phyloP scores from a whole-genome alignment of 106 monocot species.

The Gastrodia elata region DNA sequence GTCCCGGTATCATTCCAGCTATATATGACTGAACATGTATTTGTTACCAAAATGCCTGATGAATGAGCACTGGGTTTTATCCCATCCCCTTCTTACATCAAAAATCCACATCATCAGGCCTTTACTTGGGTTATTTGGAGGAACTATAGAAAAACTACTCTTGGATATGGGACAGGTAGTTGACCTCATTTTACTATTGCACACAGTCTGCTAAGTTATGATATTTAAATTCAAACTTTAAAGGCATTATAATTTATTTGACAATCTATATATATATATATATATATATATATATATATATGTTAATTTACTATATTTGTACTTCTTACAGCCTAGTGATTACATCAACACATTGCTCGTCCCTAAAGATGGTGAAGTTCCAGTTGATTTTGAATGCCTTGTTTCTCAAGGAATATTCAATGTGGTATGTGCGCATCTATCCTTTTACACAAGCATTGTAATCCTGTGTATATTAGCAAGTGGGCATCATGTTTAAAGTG shows the following conservation, averaged over 20 bases:
- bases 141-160: too few relatives aligned
- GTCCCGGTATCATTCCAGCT: too few relatives aligned
- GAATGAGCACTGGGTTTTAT: neutral
- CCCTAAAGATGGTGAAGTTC: constrained; percentile 60
- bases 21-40: too few relatives aligned
- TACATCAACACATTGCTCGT: constrained; percentile 86
- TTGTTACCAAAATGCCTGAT: too few relatives aligned
- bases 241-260: neutral
- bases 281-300: neutral
- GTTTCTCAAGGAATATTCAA: constrained; percentile 59
- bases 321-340: constrained; percentile 40
- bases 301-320: neutral
- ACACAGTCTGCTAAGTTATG: neutral
- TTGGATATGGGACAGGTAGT: neutral
- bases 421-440: constrained; percentile 47
- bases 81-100: too few relatives aligned
- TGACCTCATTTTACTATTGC: neutral
- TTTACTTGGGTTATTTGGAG: too few relatives aligned
- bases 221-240: neutral
- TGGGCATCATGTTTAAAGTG: neutral
- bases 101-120: too few relatives aligned
- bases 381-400: constrained; percentile 45
- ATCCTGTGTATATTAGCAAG: neutral
- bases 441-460: neutral
- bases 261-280: neutral